Conservation (phyloP, 2,329 filamentous ascomycete species). For the Lecanosticta acicola region DNA sequence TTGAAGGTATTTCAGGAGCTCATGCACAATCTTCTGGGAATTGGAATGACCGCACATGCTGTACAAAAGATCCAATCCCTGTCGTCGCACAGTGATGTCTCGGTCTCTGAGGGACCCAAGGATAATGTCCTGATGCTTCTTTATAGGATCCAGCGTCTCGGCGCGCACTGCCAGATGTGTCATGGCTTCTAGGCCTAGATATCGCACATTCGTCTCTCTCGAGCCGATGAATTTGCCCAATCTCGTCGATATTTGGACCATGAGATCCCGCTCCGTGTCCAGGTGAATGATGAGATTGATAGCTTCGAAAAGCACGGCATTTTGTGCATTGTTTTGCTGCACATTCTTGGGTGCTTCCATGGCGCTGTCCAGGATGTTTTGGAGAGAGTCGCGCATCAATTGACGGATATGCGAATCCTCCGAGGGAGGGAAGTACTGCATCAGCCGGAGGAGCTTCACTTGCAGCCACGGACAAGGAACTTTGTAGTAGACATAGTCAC, state of each 20-base stretch:
- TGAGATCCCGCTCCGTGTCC: conserved; percentile 86
- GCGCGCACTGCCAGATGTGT: conserved; percentile 90
- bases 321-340: conserved; percentile 98
- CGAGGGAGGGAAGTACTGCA: conserved; percentile 95
- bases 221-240: conserved; percentile 95
- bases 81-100: conserved; percentile 93
- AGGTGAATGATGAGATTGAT: conserved; percentile 98
- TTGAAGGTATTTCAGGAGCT: conserved; percentile 89
- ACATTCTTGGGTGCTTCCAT: conserved; percentile 97
- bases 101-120: conserved; percentile 88
- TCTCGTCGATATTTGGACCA: conserved; percentile 90
- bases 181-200: conserved; percentile 94
- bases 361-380: conserved; percentile 83
- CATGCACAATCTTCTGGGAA: conserved; percentile 84
- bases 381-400: conserved; percentile 84
- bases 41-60: conserved; percentile 99
- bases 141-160: conserved; percentile 93
- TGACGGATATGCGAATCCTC: conserved; percentile 89
- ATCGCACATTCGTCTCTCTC: conserved; percentile 92
- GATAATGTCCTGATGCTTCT: conserved; percentile 95
- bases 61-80: conserved; percentile 92
- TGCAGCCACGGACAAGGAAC: conserved; percentile 99
- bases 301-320: conserved; percentile 94
- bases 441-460: conserved; percentile 81
- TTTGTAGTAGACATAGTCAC: conserved; percentile 97